Evolutionary conservation across 176 grass and related monocot genomes (phyloP), one percentile per base, ranked within the genome.

Genomic region (Musa acuminata): DNA sequence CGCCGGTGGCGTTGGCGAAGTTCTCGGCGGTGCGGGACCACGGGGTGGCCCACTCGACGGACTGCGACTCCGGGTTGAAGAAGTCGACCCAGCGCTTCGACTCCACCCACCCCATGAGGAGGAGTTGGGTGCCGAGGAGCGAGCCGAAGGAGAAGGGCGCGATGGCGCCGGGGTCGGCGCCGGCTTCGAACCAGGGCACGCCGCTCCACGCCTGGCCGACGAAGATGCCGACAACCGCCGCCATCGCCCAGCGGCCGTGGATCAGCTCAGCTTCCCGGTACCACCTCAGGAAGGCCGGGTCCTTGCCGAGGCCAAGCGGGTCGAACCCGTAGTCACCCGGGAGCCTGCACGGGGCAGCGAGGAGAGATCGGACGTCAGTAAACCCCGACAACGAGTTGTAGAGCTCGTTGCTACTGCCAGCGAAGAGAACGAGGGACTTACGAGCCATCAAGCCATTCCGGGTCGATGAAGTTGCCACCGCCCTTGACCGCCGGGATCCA

Each of bases 31-130:
- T 91, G 78, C 88, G 90, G 7, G 90, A 99, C 95, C 95, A 99
- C 1, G 95, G 95, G 6, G 90, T 99, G 67, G 90, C 95, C 95
- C 95, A 99, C 80, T 91, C 88, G 2, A 94, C 80, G 49, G 90
- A 53, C 81, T 99, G 95, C 23, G 95, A 99, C 73, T 99, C 90
- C 53, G 84, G 95, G 82, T 94, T 94, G 95, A 99, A 99, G 90
- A 98, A 98, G 86, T 98, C 95, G 12, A 94, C 95, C 95, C 95
- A 98, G 20, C 95, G 86, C 87, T 98, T 98, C 1, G 95, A 89
- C 75, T 98, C 95, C 4, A 98, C 95, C 95, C 95, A 94, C 7
- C 95, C 95, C 95, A 98, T 98, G 48, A 98, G 95, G 78, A 98
- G 67, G 75, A 98, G 86, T 81, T 94, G 90, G 49, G 90, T 99